phyloP scores from a whole-genome alignment of 2,329 filamentous ascomycete genomes.

The Colletotrichum nymphaeae region DNA sequence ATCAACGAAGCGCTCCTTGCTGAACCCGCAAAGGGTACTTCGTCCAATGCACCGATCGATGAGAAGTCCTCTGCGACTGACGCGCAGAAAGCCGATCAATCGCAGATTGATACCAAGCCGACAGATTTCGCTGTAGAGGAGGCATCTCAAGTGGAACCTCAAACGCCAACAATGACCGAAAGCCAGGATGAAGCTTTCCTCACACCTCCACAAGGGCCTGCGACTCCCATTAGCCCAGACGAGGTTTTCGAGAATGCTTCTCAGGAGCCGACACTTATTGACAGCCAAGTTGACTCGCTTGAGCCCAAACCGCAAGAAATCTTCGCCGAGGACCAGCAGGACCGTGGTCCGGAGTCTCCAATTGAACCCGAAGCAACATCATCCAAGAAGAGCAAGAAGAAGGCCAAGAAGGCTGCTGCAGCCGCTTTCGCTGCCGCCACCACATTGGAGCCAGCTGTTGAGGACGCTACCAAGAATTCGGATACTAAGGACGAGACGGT shows the following conservation, averaged over 20 bases:
- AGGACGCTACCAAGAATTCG: background rate
- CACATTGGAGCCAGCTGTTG: background rate
- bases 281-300: conserved; percentile 24
- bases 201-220: conserved; percentile 2
- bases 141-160: background rate
- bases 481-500: conserved; percentile 17
- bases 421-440: background rate
- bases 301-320: conserved; percentile 23
- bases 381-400: conserved; percentile 45
- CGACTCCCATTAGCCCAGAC: background rate
- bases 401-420: conserved; percentile 34
- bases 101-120: background rate
- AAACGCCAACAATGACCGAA: conserved; percentile 9
- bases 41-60: background rate
- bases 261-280: conserved; percentile 18
- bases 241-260: conserved; percentile 13
- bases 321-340: conserved; percentile 15
- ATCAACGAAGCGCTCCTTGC: background rate
- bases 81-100: background rate
- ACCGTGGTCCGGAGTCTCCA: conserved; percentile 1
- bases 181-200: conserved; percentile 15
- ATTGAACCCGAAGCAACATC: conserved; percentile 29
- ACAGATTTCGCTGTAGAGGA: background rate
- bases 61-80: background rate
- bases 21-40: background rate